Evolutionary conservation across 2,329 filamentous ascomycete species (phyloP), one percentile per base, ranked within the genome.

Genomic region (Exutisphaerella laricina): DNA sequence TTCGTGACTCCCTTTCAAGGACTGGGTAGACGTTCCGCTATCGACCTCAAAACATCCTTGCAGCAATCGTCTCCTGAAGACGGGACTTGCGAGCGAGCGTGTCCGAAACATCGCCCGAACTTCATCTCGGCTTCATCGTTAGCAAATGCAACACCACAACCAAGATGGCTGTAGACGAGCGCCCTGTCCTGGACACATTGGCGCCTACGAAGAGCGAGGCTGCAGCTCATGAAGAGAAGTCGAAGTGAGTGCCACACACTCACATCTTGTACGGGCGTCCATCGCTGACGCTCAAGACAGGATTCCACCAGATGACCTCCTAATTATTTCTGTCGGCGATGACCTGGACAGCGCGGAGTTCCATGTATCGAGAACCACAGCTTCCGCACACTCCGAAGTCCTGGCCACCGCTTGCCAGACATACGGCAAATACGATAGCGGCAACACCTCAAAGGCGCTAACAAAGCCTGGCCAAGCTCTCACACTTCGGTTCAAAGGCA

Each of bases 161-260:
- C 17, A 23, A 12, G 2, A 35, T 35, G 33, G 20, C 33, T 5
- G 33, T 35, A 35, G 33, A 35, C 10, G 18, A 35, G 33, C 33
- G 33, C 18, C 33, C 33, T 21, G 17, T 20, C 23, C 20, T 35
- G 1, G 18, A 35, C 20, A 17, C 33, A 2, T 12, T 35, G 33
- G 33, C 33, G 7, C 33, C 33, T 5, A 23, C 33, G 18, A 23
- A 22, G 20, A 20, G 16, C 4, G 33, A 35, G 20, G 16, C 14
- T 7, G 33, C 21, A 35, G 18, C 18, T 3, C 17, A 35, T 5
- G 18, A 35, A 21, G 16, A n/a, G n/a, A n/a, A 35, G 13, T 9
- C 18, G 13, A 35, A 20, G 33, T 35, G 23, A 6, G 6, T 32
- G 14, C 31, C 5, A 1, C 20, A 1, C 3, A 23, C 2, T 23